Evolutionary conservation across 345 rosid genomes (phyloP).

Genomic region (Alliaria petiolata): DNA sequence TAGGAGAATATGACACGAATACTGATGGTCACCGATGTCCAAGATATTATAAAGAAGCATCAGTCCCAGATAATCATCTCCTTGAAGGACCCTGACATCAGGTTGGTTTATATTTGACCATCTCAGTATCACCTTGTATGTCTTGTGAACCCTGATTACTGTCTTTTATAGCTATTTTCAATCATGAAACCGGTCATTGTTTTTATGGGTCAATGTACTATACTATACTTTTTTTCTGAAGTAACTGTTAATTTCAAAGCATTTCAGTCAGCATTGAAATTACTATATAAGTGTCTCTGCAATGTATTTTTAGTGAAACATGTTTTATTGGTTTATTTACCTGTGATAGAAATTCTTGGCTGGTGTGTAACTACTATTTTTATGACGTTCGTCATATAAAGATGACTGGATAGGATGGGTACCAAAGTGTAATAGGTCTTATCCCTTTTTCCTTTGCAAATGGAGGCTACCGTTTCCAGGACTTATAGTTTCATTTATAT

Average conservation of each 20-base stretch:
- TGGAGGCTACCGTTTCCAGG: no score
- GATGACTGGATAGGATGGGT: conserved; percentile 5
- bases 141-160: neutral
- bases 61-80: conserved; percentile 98
- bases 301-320: neutral
- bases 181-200: neutral
- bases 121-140: conserved; percentile 13
- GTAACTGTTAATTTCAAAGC: neutral
- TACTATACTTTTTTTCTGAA: no score
- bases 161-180: neutral
- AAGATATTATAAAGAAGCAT: conserved; percentile 94
- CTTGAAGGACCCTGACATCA: conserved; percentile 96
- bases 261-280: neutral
- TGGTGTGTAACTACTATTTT: neutral
- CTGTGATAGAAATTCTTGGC: conserved; percentile 2
- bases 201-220: neutral
- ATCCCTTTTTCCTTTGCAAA: neutral
- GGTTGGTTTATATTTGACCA: conserved; percentile 41
- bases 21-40: conserved; percentile 98
- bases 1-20: conserved; percentile 99
- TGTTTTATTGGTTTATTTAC: neutral
- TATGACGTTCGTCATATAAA: neutral
- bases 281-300: neutral
- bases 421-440: neutral
- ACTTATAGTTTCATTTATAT: conserved; percentile 2